These are phyloP conservation scores for Paraconiothyrium sp. DNA, from an alignment of 2,329 filamentous ascomycete species.

Conservation along the genomic window DNA sequence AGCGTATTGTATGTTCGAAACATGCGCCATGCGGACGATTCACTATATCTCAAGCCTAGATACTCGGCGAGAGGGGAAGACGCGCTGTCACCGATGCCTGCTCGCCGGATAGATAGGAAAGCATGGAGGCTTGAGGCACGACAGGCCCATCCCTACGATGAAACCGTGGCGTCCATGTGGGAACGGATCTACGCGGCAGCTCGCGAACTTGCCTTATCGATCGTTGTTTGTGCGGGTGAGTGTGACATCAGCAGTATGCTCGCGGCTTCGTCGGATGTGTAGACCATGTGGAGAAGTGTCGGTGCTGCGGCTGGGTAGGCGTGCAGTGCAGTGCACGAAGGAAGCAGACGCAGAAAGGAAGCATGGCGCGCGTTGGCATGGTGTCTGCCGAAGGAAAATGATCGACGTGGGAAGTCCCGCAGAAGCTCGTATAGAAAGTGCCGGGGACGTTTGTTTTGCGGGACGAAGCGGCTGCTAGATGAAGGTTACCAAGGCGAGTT, in stretches of 20 bases:
- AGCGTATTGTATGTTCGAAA: background rate
- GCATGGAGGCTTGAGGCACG: too few species aligned
- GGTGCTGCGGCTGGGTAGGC: background rate
- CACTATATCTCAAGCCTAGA: background rate
- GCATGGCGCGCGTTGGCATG: background rate
- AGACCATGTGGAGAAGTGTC: background rate
- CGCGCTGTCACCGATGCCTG: too few species aligned
- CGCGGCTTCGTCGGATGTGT: background rate
- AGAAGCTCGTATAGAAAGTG: background rate
- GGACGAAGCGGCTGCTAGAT: background rate
- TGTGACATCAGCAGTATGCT: background rate
- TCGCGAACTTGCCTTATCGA: too few species aligned
- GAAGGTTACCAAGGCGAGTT: background rate
- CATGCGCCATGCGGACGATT: background rate
- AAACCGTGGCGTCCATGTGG: too few species aligned
- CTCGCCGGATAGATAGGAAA: too few species aligned
- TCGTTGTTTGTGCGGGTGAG: too few species aligned
- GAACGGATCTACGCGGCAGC: too few species aligned
- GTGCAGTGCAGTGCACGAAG: background rate
- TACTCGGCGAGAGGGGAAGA: too few species aligned
- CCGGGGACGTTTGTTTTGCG: background rate
- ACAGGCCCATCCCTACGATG: too few species aligned
- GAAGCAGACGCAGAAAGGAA: background rate
- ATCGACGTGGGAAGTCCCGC: background rate
- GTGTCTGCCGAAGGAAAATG: background rate